Conservation (phyloP, 805 yeast genomes). For the Tetrapisispora taiwanensis region DNA sequence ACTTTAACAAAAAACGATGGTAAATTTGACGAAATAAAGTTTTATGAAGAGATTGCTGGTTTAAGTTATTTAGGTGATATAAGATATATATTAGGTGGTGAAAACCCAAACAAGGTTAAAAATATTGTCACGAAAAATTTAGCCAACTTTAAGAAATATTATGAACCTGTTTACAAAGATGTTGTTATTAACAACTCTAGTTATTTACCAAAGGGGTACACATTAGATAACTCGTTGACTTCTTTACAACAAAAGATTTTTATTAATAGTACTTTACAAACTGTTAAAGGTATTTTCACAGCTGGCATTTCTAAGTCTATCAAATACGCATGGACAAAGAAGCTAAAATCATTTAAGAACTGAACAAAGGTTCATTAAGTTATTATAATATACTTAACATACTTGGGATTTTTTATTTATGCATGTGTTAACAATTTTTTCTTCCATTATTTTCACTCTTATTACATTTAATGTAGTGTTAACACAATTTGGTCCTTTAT, state of each 20-base stretch:
- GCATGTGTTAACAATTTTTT: not conserved
- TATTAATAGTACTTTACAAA: conserved; percentile 64
- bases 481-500: not conserved
- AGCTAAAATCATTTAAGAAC: conserved; percentile 29
- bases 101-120: conserved; percentile 77
- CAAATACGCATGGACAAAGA: conserved; percentile 69
- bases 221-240: conserved; percentile 28
- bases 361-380: not conserved
- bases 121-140: conserved; percentile 80
- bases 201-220: conserved; percentile 33
- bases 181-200: conserved; percentile 26
- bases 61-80: conserved; percentile 87
- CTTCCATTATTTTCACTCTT: not conserved
- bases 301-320: conserved; percentile 71
- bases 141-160: conserved; percentile 56
- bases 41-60: conserved; percentile 68
- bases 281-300: conserved; percentile 72
- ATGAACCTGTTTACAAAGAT: conserved; percentile 46
- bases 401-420: not conserved
- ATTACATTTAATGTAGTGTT: not conserved
- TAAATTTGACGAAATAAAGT: conserved; percentile 46
- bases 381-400: not conserved
- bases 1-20: conserved; percentile 29
- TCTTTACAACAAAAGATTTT: conserved; percentile 47
- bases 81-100: conserved; percentile 77